Base-by-base conservation (phyloP, 495 filamentous ascomycete species). In the Xylaria castorea region DNA sequence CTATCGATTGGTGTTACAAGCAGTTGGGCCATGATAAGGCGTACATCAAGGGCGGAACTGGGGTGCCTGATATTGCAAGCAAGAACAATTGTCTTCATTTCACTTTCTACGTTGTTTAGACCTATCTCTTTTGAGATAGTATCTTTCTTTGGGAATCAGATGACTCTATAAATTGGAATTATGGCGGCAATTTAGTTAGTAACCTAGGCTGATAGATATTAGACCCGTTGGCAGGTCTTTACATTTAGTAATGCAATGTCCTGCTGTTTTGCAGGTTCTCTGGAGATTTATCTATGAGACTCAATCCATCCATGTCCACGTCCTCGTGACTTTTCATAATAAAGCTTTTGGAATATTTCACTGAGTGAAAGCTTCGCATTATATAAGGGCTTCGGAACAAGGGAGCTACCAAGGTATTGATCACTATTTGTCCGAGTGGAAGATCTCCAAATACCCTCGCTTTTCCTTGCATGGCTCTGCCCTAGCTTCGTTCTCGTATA, bases 11-110 rank as follows among this genome's bases (percentile, higher is more conserved):
- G 75, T 77, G 79, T 68, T 76, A 80, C 50, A 75, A 75, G 55
- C 71, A 80, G 30, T 73, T 83, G 6, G 81, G 81, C 20, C 74
- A 80, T 27, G 70, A 61, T 32, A 80, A 79, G 73, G 81, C 79
- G 7, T 85, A 85, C 68, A 81, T 85, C 68, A 76, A 75, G 40
- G 82, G 82, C 5, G 82, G 81, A 4, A 82, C 77, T 36, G 82
- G 80, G 11, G 75, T 77, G 8, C 74, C 73, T 22, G 83, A 85
- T 71, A 74, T 84, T 18, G 80, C 80, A n/a, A 83, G 80, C 48
- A 76, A 75, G 72, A 83, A 85, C 70, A 79, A 81, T 63, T 75
- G 80, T 67, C 71, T 84, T 38, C 77, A 78, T 53, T 82, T 85
- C 22, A 80, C 79, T 66, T 81, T 85, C 48, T 85, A 81, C 61